phyloP scores from a whole-genome alignment of 768 basidiomycete genomes.

The Trametes cubensis region DNA sequence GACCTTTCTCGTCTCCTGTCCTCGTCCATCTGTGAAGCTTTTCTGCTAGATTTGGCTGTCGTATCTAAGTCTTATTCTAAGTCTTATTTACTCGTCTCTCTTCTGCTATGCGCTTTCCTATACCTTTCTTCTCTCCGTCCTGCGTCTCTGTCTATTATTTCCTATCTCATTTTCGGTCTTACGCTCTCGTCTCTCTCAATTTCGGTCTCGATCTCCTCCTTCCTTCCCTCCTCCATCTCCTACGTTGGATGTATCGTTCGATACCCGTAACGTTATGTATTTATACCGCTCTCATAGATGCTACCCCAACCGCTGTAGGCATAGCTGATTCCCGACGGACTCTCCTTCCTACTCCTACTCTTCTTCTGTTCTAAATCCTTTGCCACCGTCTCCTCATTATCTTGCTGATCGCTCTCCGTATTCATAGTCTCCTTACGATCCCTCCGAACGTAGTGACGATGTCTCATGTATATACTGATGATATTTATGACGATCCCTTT shows the following conservation, averaged over 20 bases:
- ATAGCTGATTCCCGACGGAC: slow-evolving; percentile 3
- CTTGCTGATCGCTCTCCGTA: background rate
- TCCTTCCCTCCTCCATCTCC: background rate
- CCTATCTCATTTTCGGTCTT: background rate
- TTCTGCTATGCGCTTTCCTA: slow-evolving; percentile 3
- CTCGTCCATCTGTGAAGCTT: background rate
- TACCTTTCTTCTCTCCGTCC: background rate
- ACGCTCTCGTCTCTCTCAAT: background rate
- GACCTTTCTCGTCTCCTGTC: background rate
- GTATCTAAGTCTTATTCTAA: slow-evolving; percentile 1
- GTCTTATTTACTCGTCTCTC: slow-evolving; percentile 1
- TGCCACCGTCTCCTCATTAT: background rate
- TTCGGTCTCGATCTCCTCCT: background rate
- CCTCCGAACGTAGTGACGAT: no score
- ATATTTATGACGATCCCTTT: background rate
- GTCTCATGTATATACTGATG: background rate
- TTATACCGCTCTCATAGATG: slow-evolving; percentile 23
- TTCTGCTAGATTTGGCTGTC: background rate
- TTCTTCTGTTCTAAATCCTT: background rate
- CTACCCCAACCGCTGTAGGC: slow-evolving; percentile 6
- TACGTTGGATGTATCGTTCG: slow-evolving; percentile 14
- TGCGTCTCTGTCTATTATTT: background rate
- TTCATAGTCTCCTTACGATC: background rate
- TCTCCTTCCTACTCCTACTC: background rate
- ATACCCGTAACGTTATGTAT: slow-evolving; percentile 28